Conservation (phyloP, 768 basidiomycete genomes). For the Collybia sp. region DNA sequence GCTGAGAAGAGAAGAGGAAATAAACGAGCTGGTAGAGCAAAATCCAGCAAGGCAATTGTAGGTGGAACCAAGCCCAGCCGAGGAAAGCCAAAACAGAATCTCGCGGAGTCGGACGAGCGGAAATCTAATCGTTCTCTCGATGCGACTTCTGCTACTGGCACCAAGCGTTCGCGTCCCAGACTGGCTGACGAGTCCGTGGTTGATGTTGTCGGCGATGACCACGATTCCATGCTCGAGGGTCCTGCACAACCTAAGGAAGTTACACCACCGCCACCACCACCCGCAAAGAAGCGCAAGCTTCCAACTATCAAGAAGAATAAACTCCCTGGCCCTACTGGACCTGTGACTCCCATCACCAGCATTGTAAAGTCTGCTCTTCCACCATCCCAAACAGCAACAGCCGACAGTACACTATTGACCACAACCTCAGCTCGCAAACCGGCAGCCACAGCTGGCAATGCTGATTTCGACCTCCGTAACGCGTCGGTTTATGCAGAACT, state of each 20-base stretch:
- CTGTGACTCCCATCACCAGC: conserved; percentile 21
- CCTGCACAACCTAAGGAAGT: conserved; percentile 25
- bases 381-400: conserved; percentile 21
- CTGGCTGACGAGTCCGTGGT: conserved; percentile 26
- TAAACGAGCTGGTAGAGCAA: conserved; percentile 6
- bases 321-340: conserved; percentile 15
- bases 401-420: conserved; percentile 20
- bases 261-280: conserved; percentile 15
- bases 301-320: conserved; percentile 71
- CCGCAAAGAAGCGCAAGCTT: conserved; percentile 41
- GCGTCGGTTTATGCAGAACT: conserved; percentile 57
- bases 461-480: conserved; percentile 64
- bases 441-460: conserved; percentile 37
- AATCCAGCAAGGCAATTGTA: conserved; percentile 2
- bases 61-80: conserved; percentile 1
- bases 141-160: conserved; percentile 17
- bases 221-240: conserved; percentile 11
- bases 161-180: conserved; percentile 25
- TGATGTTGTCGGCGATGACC: conserved; percentile 27
- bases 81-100: conserved; percentile 27
- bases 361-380: conserved; percentile 17
- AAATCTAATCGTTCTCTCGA: conserved; percentile 20
- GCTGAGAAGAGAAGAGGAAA: conserved; percentile 21
- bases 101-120: conserved; percentile 34
- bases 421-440: conserved; percentile 26